Evolutionary conservation across 768 basidiomycete species (phyloP), one percentile per base, ranked within the genome.

Genomic region (Russula abietina): DNA sequence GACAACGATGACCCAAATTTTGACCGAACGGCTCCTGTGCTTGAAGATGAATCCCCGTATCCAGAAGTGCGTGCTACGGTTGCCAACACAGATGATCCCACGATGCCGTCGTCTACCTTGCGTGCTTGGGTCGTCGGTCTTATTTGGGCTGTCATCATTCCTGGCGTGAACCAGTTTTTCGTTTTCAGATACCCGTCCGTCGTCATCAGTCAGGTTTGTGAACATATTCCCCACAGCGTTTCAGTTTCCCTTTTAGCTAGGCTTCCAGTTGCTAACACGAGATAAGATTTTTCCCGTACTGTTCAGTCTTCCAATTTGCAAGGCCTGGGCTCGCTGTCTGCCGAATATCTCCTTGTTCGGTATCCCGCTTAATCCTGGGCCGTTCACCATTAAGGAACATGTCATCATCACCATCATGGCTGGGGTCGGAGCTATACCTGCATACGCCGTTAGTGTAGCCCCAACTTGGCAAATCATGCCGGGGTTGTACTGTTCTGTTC

Each of bases 251-350:
- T 61, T 57, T 43, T 45, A 5, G 12, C 7, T 17, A 2, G n/a
- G n/a, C n/a, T 19, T 55, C 41, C 41, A n/a, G 49, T 65, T 59
- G 30, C 59, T 32, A 26, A 63, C 10, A 7, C 10, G 16, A 22
- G 12, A 63, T 45, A 59, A 73, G 73, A 73, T 89, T 57, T 84
- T 89, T 39, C 86, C 85, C 17, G 88, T 87, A 68, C 76, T 91
- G 45, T 73, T 90, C 53, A 80, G 83, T 39, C 87, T 86, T 75
- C 88, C 88, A 11, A 57, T 86, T 50, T 85, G 86, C 38, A 79
- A 82, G 50, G 70, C 78, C 4, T 86, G 84, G 82, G 86, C 84
- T 8, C 73, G 75, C 24, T 64, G 80, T 39, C 32, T 87, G 14
- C 85, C 85, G 17, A 77, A 80, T 62, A 71, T 80, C 71, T 80